Conservation (phyloP, 208 protist genomes). For the Crithidia fasciculata region DNA sequence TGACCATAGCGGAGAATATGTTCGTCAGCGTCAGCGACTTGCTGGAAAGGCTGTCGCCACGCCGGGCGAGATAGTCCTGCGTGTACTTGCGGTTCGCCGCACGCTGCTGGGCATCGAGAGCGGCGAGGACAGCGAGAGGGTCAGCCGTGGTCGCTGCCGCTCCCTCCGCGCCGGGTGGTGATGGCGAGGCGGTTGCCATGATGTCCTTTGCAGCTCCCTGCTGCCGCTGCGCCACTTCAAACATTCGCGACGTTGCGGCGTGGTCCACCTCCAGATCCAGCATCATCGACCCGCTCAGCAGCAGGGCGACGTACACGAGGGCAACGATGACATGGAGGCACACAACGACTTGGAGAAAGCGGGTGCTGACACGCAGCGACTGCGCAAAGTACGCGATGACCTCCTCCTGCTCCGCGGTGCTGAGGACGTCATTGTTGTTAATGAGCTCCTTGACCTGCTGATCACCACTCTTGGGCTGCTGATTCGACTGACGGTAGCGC, state of each 20-base stretch:
- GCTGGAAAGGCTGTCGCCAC: neutral
- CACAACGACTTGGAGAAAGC: constrained; percentile 51
- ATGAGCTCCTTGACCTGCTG: constrained; percentile 42
- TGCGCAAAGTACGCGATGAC: constrained; percentile 67
- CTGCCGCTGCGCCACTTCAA: constrained; percentile 7
- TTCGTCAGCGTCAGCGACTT: neutral
- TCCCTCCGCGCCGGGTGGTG: neutral
- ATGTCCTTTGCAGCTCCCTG: neutral
- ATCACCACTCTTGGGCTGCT: constrained; percentile 20
- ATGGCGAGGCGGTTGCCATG: neutral
- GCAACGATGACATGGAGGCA: constrained; percentile 58
- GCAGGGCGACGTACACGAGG: constrained; percentile 54
- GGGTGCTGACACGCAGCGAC: constrained; percentile 42
- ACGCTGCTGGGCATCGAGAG: constrained; percentile 16
- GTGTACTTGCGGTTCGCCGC: constrained; percentile 16
- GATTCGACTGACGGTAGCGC: constrained; percentile 58
- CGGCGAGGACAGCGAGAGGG: constrained; percentile 7
- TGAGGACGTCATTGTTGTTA: constrained; percentile 54
- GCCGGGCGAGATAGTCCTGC: constrained; percentile 15
- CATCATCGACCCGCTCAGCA: constrained; percentile 50
- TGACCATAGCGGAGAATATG: constrained; percentile 2
- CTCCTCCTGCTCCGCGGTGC: constrained; percentile 71
- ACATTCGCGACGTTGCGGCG: constrained; percentile 1
- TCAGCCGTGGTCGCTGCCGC: constrained; percentile 5
- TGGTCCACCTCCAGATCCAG: constrained; percentile 28